phyloP scores from a whole-genome alignment of 352 stramenopile species.

The Peronospora belbahrii region DNA sequence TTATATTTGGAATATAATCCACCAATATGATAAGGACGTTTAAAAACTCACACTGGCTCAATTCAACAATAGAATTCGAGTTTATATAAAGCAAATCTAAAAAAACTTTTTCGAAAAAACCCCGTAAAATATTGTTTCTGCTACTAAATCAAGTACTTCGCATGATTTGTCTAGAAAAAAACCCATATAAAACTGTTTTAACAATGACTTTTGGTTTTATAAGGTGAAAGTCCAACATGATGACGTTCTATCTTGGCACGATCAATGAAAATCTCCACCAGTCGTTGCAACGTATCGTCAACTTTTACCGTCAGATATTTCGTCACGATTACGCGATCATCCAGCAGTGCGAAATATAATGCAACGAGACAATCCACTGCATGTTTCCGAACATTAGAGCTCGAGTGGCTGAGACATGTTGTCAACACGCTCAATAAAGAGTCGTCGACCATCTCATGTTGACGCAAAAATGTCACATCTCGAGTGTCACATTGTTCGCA shows the following conservation, averaged over 20 bases:
- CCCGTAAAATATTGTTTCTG: too few relatives aligned
- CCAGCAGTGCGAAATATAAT: slow-evolving; percentile 47
- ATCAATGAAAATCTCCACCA: slow-evolving; percentile 76
- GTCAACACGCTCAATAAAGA: slow-evolving; percentile 33
- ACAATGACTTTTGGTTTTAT: background rate
- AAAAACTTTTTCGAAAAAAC: too few relatives aligned
- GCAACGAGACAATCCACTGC: slow-evolving; percentile 60
- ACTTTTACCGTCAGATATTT: slow-evolving; percentile 44
- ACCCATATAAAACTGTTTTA: background rate
- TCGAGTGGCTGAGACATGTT: slow-evolving; percentile 36
- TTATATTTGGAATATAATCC: too few relatives aligned
- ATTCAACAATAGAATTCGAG: too few relatives aligned
- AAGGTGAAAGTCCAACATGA: slow-evolving; percentile 12
- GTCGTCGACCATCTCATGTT: slow-evolving; percentile 22
- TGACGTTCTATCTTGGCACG: slow-evolving; percentile 41
- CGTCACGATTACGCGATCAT: slow-evolving; percentile 33
- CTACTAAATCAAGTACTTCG: too few relatives aligned
- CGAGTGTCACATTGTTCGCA: slow-evolving; percentile 23
- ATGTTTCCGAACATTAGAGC: slow-evolving; percentile 59
- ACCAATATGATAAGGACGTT: too few relatives aligned
- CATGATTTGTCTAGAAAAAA: too few relatives aligned
- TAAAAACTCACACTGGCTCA: too few relatives aligned
- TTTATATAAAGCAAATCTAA: too few relatives aligned
- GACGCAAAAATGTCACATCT: slow-evolving; percentile 24
- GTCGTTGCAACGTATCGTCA: slow-evolving; percentile 40